Evolutionary conservation across 2,329 filamentous ascomycete genomes (phyloP).

Genomic region (Anisogramma anomala): DNA sequence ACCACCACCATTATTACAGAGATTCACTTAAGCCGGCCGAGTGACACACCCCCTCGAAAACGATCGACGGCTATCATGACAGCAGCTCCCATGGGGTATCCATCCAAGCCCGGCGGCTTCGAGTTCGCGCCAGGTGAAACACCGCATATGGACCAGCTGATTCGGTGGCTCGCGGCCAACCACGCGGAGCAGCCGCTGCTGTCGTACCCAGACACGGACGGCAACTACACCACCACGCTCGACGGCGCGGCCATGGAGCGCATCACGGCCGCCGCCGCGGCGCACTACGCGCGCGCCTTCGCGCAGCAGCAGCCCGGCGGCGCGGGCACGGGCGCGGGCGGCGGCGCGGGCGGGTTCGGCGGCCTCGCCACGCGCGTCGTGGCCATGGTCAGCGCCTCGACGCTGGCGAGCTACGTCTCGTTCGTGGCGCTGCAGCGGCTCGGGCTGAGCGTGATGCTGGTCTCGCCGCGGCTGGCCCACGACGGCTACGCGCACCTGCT

Average conservation of each 20-base stretch:
- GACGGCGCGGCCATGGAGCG: conserved; percentile 1
- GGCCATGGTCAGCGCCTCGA: conserved; percentile 1
- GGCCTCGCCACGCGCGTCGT: not conserved
- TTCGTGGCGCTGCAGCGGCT: conserved; percentile 1
- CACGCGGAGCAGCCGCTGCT: not conserved
- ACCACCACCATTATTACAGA: too few species aligned
- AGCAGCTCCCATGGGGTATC: too few species aligned
- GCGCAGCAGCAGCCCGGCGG: not conserved
- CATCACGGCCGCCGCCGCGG: not conserved
- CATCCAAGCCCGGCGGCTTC: too few species aligned
- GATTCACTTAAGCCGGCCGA: too few species aligned
- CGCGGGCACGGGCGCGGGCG: not conserved
- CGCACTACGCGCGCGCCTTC: not conserved
- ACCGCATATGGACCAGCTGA: not conserved
- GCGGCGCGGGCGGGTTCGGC: not conserved
- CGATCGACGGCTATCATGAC: too few species aligned
- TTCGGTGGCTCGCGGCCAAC: not conserved
- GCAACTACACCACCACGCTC: not conserved
- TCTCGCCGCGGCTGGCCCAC: conserved; percentile 3
- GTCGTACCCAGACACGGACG: conserved; percentile 2
- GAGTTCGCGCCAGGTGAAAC: too few species aligned
- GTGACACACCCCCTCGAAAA: too few species aligned
- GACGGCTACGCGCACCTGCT: conserved; percentile 3
- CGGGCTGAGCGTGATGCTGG: not conserved
- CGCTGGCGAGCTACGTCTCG: not conserved